Evolutionary conservation across 352 stramenopile species (phyloP).

Genomic region (Pythium chondricola): DNA sequence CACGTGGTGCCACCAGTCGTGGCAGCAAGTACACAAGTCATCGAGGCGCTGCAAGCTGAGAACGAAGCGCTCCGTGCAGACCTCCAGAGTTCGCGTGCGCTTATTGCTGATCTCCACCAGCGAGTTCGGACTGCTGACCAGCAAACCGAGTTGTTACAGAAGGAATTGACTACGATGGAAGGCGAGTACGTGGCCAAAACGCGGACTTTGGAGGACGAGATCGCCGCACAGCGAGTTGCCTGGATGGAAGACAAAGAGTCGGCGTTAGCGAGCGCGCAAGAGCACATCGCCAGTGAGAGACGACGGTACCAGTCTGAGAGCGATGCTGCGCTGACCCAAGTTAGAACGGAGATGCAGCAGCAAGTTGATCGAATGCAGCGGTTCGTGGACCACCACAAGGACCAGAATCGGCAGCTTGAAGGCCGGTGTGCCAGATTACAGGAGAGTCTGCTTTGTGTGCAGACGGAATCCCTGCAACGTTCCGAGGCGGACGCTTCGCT

Average conservation of each 20-base stretch:
- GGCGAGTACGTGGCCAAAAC: constrained; percentile 42
- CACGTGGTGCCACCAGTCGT: neutral
- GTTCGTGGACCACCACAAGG: constrained; percentile 21
- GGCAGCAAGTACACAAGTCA: neutral
- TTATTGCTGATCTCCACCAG: constrained; percentile 27
- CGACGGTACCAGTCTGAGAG: constrained; percentile 14
- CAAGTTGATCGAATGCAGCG: neutral
- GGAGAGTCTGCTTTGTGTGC: neutral
- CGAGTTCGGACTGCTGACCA: constrained; percentile 30
- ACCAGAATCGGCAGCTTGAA: constrained; percentile 6
- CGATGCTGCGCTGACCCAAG: constrained; percentile 8
- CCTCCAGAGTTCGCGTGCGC: constrained; percentile 8
- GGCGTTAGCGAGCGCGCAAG: constrained; percentile 27
- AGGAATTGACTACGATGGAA: constrained; percentile 36
- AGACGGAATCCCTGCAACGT: constrained; percentile 2
- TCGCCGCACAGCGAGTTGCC: constrained; percentile 24
- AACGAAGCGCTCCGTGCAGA: constrained; percentile 23
- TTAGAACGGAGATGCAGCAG: constrained; percentile 13
- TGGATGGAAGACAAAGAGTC: constrained; percentile 26
- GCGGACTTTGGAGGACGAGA: constrained; percentile 25
- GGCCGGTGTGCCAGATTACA: constrained; percentile 2
- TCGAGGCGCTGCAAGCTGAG: constrained; percentile 6
- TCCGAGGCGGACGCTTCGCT: constrained; percentile 6
- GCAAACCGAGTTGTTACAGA: constrained; percentile 30
- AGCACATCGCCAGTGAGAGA: constrained; percentile 27